Base-by-base conservation (phyloP, 1,139 yeast genomes). In the Blastobotrys raffinosifermentans region DNA sequence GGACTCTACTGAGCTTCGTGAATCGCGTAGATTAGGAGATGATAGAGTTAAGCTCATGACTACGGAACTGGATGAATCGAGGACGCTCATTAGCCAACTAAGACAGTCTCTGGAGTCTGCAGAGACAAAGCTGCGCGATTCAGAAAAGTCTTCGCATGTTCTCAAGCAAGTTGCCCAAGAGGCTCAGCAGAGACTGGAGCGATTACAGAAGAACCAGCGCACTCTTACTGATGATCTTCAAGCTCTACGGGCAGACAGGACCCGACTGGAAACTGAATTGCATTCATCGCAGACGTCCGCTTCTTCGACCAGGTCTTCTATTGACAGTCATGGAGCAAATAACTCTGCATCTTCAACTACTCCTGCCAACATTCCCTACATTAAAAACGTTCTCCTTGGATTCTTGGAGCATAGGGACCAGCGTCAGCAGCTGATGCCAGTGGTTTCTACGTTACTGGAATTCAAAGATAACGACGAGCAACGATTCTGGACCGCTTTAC, bases 341-440 rank as follows among this genome's bases (percentile, higher is more conserved):
- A n/a, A n/a, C n/a, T 43, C 32, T 22, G 31, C 36, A 25, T 30
- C 26, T 15, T 33, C 30, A 25, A 41, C 31, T 23, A 17, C 29
- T 22, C 25, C 17, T 23, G 69, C 69, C 16, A 76, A 80, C 51
- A 67, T 80, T 19, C 85, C 91, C 14, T 91, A 91, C 57, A 71
- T 87, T 38, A 84, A 83, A 57, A 91, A 91, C 55, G 96, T 91
- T 2, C 61, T 91, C 14, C 64, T 91, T 6, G 96, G 96, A 1
- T 91, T 82, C 57, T 63, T 91, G 45, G 96, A 89, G 54, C 95
- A 85, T 54, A 83, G 73, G 52, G 97, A 89, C n/a, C 96, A 89
- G 59, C 69, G 97, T 38, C 77, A 72, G 23, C 85, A 80, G 57
- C 69, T 91, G 35, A 64, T 91, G 27, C 96, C 97, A 0, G 97